Percentiles rank a stretch among this genome's conserved stretches.
phyloP scores from a whole-genome alignment of 2,329 filamentous ascomycete species.

The Pseudopithomyces maydicus region DNA sequence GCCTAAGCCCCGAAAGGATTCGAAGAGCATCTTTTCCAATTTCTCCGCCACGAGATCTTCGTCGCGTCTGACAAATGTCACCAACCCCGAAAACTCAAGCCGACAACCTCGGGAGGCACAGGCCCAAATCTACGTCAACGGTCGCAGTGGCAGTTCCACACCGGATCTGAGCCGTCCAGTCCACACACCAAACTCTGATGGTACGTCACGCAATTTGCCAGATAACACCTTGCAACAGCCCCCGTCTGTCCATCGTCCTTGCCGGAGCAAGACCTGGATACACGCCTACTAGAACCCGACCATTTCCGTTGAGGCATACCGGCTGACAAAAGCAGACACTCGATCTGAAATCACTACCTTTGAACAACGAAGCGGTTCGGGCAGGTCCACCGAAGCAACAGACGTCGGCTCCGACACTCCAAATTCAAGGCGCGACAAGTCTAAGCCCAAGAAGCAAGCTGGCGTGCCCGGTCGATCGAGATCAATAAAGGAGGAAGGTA shows the following conservation, averaged over 20 bases:
- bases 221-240: not conserved
- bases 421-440: conserved; percentile 25
- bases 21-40: conserved; percentile 54
- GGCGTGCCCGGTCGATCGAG: conserved; percentile 47
- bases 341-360: conserved; percentile 36
- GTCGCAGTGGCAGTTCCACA: conserved; percentile 53
- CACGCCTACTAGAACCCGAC: not conserved
- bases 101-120: conserved; percentile 38
- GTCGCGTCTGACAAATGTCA: conserved; percentile 44
- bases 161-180: conserved; percentile 51
- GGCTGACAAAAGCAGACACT: conserved; percentile 32
- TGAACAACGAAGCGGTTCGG: conserved; percentile 35
- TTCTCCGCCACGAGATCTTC: conserved; percentile 55
- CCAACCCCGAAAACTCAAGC: conserved; percentile 41
- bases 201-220: conserved; percentile 19
- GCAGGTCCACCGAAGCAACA: conserved; percentile 31
- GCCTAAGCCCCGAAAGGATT: conserved; percentile 44
- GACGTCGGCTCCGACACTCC: conserved; percentile 25
- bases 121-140: conserved; percentile 45
- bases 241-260: not conserved
- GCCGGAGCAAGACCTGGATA: not conserved
- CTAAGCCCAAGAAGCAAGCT: conserved; percentile 41
- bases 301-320: not conserved
- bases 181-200: conserved; percentile 44
- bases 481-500: conserved; percentile 51